These are phyloP conservation scores for Ceratocystis alfenasii DNA, from an alignment of 2,329 filamentous ascomycete genomes.

Conservation along the genomic window DNA sequence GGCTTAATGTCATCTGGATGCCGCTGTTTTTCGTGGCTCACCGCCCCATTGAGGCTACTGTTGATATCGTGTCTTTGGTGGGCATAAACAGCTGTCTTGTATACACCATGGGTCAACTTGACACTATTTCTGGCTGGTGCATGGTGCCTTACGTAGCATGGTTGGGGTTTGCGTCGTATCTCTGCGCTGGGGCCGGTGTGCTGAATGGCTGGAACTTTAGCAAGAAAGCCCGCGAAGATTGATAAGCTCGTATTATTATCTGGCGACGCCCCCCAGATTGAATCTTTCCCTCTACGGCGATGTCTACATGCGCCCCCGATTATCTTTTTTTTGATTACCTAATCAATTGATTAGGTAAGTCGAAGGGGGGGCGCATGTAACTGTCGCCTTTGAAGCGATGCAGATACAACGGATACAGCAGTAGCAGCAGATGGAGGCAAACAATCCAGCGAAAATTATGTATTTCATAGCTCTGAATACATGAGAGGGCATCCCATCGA, in stretches of 20 bases:
- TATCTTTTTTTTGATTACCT: too few species aligned
- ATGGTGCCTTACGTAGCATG: constrained; percentile 75
- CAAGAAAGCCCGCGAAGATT: constrained; percentile 24
- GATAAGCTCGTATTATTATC: not conserved
- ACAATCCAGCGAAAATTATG: too few species aligned
- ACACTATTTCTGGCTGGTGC: constrained; percentile 58
- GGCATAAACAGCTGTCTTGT: constrained; percentile 63
- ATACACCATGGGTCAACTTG: constrained; percentile 63
- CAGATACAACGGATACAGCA: too few species aligned
- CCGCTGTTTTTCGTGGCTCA: constrained; percentile 79
- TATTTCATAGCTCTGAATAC: too few species aligned
- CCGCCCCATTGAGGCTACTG: constrained; percentile 59
- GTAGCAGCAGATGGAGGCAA: too few species aligned
- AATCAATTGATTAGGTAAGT: too few species aligned
- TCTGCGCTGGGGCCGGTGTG: constrained; percentile 57
- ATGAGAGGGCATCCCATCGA: too few species aligned
- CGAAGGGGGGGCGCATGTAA: too few species aligned
- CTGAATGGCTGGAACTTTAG: constrained; percentile 56
- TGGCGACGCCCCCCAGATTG: too few species aligned
- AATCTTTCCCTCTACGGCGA: too few species aligned
- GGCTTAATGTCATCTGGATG: constrained; percentile 79
- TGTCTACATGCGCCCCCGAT: too few species aligned
- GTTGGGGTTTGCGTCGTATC: constrained; percentile 78
- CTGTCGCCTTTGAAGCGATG: too few species aligned
- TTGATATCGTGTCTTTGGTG: constrained; percentile 60